Evolutionary conservation across 352 stramenopile species (phyloP).

Genomic region (Phytophthora pini): DNA sequence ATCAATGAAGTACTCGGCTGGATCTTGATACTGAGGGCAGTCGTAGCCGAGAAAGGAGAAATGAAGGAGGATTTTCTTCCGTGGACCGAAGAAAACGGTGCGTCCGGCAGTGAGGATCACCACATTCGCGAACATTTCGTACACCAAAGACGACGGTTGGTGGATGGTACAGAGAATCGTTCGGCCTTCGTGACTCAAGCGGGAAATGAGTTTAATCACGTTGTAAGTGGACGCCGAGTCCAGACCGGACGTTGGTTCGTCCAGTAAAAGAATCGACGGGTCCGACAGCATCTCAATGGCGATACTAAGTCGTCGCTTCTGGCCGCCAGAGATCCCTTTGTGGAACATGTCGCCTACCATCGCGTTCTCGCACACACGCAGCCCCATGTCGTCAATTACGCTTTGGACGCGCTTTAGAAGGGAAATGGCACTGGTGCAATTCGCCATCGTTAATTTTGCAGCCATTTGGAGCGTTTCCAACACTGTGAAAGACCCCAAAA

Average conservation of each 20-base stretch:
- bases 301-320: slow-evolving; percentile 94
- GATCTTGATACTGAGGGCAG: slow-evolving; percentile 68
- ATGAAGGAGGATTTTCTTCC: slow-evolving; percentile 44
- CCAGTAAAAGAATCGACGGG: slow-evolving; percentile 94
- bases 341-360: slow-evolving; percentile 84
- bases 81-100: slow-evolving; percentile 89
- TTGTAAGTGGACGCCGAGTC: slow-evolving; percentile 88
- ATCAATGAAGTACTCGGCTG: slow-evolving; percentile 62
- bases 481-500: slow-evolving; percentile 71
- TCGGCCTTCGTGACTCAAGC: slow-evolving; percentile 55
- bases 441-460: slow-evolving; percentile 42
- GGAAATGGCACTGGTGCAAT: slow-evolving; percentile 8
- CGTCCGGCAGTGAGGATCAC: slow-evolving; percentile 74
- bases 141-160: slow-evolving; percentile 68
- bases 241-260: slow-evolving; percentile 93
- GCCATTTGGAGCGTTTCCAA: slow-evolving; percentile 69
- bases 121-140: slow-evolving; percentile 70
- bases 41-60: slow-evolving; percentile 54
- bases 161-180: slow-evolving; percentile 90
- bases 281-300: slow-evolving; percentile 94
- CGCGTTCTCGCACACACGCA: slow-evolving; percentile 60
- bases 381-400: slow-evolving; percentile 69
- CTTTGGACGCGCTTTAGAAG: slow-evolving; percentile 55
- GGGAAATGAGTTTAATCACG: slow-evolving; percentile 81
- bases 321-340: slow-evolving; percentile 85